A percentile compares a stretch with the other conserved stretches of the same genome.
phyloP scores from a whole-genome alignment of 306 rosid species.

The Cucurbita ficifolia region DNA sequence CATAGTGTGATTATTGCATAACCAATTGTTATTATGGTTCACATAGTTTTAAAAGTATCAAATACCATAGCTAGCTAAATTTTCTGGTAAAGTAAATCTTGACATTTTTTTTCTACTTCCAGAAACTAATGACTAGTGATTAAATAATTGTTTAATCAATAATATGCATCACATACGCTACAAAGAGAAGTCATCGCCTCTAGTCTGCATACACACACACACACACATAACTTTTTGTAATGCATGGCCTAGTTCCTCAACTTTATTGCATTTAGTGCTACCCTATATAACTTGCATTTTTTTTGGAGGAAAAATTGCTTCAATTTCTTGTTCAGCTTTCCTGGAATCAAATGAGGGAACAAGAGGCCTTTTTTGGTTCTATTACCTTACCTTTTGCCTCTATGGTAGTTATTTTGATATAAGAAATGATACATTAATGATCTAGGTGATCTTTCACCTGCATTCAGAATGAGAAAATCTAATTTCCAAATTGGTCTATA shows the following conservation, averaged over 20 bases:
- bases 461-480: background rate
- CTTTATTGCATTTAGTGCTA: background rate
- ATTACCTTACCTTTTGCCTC: background rate
- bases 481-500: background rate
- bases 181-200: background rate
- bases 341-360: background rate
- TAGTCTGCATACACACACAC: background rate
- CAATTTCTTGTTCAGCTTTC: background rate
- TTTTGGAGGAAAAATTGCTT: background rate
- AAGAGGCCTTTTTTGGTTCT: background rate
- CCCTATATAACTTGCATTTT: background rate
- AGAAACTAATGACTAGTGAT: background rate
- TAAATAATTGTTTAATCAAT: background rate
- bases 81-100: background rate
- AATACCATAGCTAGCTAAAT: background rate
- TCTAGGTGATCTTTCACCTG: background rate
- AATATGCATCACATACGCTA: background rate
- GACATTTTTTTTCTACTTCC: background rate
- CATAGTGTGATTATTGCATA: background rate
- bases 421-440: background rate
- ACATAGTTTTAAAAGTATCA: background rate
- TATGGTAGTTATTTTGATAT: background rate
- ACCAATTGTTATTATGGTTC: background rate
- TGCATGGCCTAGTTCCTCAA: background rate
- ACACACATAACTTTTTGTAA: background rate